Evolutionary conservation across 805 yeast genomes (phyloP).

Genomic region (Candida nitratophila): DNA sequence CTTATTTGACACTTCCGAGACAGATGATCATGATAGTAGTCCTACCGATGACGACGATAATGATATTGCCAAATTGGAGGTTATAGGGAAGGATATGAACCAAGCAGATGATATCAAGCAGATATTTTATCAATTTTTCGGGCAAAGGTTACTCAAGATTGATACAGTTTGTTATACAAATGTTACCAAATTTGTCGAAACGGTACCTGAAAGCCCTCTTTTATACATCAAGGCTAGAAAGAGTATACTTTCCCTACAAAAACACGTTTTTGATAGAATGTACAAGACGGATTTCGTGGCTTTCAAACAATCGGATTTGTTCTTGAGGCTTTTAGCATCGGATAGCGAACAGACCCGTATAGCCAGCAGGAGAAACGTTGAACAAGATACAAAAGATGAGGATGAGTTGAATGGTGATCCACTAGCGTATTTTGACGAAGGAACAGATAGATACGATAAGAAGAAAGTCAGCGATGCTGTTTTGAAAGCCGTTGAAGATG

Average conservation of each 20-base stretch:
- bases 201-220: conserved; percentile 14
- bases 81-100: conserved; percentile 16
- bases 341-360: conserved; percentile 12
- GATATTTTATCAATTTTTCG: conserved; percentile 40
- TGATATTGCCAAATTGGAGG: conserved; percentile 9
- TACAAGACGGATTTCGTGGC: conserved; percentile 45
- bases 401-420: conserved; percentile 26
- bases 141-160: conserved; percentile 23
- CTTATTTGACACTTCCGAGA: conserved; percentile 15
- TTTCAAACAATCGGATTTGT: conserved; percentile 54
- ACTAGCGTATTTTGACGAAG: conserved; percentile 23
- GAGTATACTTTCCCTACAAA: conserved; percentile 53
- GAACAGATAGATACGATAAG: conserved; percentile 25
- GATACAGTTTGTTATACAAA: conserved; percentile 20
- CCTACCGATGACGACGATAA: conserved; percentile 22
- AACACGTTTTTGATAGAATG: conserved; percentile 42
- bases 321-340: conserved; percentile 44
- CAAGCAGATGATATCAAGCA: conserved; percentile 46
- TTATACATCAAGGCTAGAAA: conserved; percentile 49
- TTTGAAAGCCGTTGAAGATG: conserved; percentile 59
- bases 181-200: conserved; percentile 31
- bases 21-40: conserved; percentile 12
- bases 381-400: conserved; percentile 8
- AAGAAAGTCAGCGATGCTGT: conserved; percentile 37
- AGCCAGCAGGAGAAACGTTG: not conserved